Base-by-base conservation (phyloP, 768 basidiomycete species). In the Nidularia sp. region DNA sequence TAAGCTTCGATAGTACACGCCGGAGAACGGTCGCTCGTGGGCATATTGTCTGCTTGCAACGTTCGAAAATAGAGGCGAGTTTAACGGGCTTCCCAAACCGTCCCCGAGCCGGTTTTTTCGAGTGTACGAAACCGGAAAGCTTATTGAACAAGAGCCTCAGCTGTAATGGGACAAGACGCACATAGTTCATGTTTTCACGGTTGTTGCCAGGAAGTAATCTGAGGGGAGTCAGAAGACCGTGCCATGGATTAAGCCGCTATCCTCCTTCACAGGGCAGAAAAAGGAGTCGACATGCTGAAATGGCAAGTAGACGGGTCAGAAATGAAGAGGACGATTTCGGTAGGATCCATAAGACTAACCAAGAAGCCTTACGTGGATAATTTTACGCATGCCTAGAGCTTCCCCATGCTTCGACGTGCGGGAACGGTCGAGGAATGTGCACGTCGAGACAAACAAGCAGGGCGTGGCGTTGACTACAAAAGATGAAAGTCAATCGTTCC, bases 1-100 rank as follows among this genome's bases (percentile, higher is more conserved):
- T 68, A 62, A 61, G 52, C 59, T 67, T 51, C 52, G 63, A 66
- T 67, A 60, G 56, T 59, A 48, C 48, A 22, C 57, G 58, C 62
- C 60, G 47, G 25, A 50, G 34, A 57, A 45, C n/a, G 36, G 57
- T 60, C 58, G 57, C 60, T 64, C 58, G 58, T 65, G 65, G 65
- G 66, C 49, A 64, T 61, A 56, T 60, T 54, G 58, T 56, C 55
- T 57, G 59, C 7, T 22, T 22, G 8, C 48, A 54, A 56, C 53
- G 50, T 49, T 57, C 54, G 53, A 55, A 64, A 62, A 62, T 61
- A 65, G 61, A 46, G 59, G 57, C 39, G 52, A 44, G 53, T 55
- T 59, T 59, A 59, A 60, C 56, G 49, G 25, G 36, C 36, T 39
- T n/a, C 36, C 7, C n/a, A 39, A 39, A 39, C n/a, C 8, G 36